A percentile compares a stretch with the other conserved stretches of the same genome.
Evolutionary conservation across 2,329 filamentous ascomycete genomes (phyloP).

Genomic region (Aspergillus sp.): DNA sequence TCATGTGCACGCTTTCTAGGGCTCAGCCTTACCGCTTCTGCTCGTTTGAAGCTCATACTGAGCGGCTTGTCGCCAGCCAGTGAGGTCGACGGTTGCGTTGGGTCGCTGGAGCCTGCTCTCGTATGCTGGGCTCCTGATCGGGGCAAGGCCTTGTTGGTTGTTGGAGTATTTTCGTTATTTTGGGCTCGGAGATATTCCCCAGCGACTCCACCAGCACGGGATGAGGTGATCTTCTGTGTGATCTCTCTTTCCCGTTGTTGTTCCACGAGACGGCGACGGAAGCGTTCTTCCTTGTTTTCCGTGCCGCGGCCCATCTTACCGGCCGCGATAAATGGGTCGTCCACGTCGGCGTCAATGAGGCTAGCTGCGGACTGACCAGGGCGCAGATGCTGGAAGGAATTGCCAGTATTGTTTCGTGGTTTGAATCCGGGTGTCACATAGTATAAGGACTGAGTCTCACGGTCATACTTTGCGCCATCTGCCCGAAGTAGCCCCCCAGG

Average conservation of each 20-base stretch:
- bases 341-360: slow-evolving; percentile 42
- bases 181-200: slow-evolving; percentile 47
- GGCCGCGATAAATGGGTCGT: slow-evolving; percentile 44
- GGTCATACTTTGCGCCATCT: slow-evolving; percentile 41
- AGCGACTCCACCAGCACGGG: slow-evolving; percentile 35
- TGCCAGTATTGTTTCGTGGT: slow-evolving; percentile 12
- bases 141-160: not conserved
- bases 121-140: slow-evolving; percentile 6
- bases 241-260: slow-evolving; percentile 48
- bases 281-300: slow-evolving; percentile 43
- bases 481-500: slow-evolving; percentile 28
- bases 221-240: slow-evolving; percentile 39
- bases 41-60: slow-evolving; percentile 33
- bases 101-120: slow-evolving; percentile 2
- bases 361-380: slow-evolving; percentile 37
- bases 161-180: slow-evolving; percentile 23
- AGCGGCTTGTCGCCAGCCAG: slow-evolving; percentile 13
- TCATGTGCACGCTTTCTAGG: slow-evolving; percentile 42
- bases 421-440: slow-evolving; percentile 43
- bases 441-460: slow-evolving; percentile 44
- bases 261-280: slow-evolving; percentile 43
- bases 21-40: slow-evolving; percentile 41
- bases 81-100: not conserved
- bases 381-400: slow-evolving; percentile 23
- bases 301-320: slow-evolving; percentile 41